phyloP scores from a whole-genome alignment of 352 stramenopile genomes.

The Globisporangium canariense region DNA sequence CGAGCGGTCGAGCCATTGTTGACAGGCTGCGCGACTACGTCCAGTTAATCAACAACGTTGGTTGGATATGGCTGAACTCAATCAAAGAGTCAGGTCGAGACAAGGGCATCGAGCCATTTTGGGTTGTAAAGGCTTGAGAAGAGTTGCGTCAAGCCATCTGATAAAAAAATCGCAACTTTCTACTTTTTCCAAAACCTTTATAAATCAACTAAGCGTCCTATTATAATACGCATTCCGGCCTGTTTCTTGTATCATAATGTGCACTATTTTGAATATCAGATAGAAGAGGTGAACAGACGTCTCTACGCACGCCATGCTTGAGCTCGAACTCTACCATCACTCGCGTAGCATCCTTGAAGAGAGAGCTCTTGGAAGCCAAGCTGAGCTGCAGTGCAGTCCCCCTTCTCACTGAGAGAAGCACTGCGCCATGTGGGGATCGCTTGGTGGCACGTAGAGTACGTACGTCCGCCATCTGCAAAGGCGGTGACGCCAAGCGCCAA shows the following conservation, averaged over 20 bases:
- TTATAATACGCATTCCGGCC: not conserved
- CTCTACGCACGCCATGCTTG: not conserved
- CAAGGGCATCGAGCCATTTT: not conserved
- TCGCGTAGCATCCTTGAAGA: not conserved
- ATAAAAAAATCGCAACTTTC: not conserved
- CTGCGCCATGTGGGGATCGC: constrained; percentile 2
- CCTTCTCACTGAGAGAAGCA: no score
- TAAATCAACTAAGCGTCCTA: no score
- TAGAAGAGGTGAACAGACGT: not conserved
- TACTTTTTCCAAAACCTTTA: no score
- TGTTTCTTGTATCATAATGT: no score
- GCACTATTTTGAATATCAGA: not conserved
- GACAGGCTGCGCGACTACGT: not conserved
- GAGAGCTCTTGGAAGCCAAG: not conserved
- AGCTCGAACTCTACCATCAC: not conserved
- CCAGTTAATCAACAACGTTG: not conserved
- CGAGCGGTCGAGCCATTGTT: not conserved
- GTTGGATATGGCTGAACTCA: no score
- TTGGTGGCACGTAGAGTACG: not conserved
- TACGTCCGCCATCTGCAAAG: not conserved
- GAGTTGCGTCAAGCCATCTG: not conserved
- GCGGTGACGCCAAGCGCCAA: not conserved
- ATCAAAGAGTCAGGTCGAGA: not conserved
- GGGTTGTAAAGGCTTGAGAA: not conserved
- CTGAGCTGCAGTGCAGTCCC: not conserved